These are phyloP conservation scores for Lycium ferocissimum DNA, from an alignment of 257 asterid species.

Conservation along the genomic window DNA sequence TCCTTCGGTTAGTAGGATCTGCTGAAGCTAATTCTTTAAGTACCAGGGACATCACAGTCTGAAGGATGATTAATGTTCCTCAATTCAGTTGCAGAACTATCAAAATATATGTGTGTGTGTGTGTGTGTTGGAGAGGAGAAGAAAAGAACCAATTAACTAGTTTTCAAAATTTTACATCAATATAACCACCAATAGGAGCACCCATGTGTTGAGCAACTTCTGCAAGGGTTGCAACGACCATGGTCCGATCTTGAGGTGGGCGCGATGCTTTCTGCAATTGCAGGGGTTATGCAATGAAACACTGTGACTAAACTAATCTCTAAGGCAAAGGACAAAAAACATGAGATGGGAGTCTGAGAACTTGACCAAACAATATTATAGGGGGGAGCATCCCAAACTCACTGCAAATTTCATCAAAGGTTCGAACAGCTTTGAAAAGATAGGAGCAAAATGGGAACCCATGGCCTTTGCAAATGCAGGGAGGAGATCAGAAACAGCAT, in stretches of 20 bases:
- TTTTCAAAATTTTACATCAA: conserved; percentile 61
- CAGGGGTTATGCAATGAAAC: conserved; percentile 25
- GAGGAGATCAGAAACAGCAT: conserved; percentile 97
- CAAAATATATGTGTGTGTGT: background rate
- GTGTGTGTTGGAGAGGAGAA: background rate
- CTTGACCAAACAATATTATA: background rate
- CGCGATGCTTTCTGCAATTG: conserved; percentile 81
- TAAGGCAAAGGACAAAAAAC: conserved; percentile 21
- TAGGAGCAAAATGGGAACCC: conserved; percentile 91
- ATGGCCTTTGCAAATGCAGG: conserved; percentile 94
- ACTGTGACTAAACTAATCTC: background rate
- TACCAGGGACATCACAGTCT: conserved; percentile 87
- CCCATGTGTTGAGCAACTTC: conserved; percentile 99
- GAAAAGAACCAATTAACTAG: conserved; percentile 13
- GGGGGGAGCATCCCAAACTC: conserved; percentile 36
- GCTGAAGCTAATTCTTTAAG: conserved; percentile 90
- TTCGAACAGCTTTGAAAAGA: conserved; percentile 73
- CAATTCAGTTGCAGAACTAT: conserved; percentile 32
- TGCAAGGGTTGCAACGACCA: conserved; percentile 99
- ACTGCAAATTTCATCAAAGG: conserved; percentile 96
- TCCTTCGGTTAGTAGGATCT: conserved; percentile 86
- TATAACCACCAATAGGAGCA: conserved; percentile 86
- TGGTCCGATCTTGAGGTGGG: conserved; percentile 90
- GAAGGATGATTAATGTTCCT: conserved; percentile 42
- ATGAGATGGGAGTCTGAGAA: background rate